Conservation (phyloP, 768 basidiomycete species). For the Xerocomellus chrysenteron region DNA sequence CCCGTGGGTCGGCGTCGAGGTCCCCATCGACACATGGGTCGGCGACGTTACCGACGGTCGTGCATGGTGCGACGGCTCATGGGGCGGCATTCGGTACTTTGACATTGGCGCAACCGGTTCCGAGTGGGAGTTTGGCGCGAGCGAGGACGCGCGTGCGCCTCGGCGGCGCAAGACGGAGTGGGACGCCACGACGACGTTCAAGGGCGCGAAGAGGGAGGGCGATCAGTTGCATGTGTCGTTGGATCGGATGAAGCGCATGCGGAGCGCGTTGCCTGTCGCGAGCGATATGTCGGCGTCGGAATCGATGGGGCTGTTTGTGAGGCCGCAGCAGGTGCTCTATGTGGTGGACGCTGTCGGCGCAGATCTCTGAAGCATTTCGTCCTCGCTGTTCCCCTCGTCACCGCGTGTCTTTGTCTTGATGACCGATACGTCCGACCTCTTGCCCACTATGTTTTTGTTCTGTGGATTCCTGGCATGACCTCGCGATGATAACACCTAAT, state of each 20-base stretch:
- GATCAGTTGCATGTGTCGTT: constrained; percentile 43
- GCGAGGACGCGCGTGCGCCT: constrained; percentile 37
- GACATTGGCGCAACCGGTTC: constrained; percentile 60
- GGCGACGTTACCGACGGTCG: constrained; percentile 55
- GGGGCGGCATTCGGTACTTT: constrained; percentile 82
- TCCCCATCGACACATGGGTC: constrained; percentile 61
- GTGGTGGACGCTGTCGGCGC: constrained; percentile 80
- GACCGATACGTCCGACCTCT: constrained; percentile 6
- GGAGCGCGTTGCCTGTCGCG: constrained; percentile 65
- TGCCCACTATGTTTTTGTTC: background rate
- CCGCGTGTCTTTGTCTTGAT: background rate
- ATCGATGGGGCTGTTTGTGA: constrained; percentile 73
- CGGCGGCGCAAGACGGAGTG: constrained; percentile 25
- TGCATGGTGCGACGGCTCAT: constrained; percentile 85
- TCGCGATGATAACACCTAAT: constrained; percentile 13
- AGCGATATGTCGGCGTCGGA: constrained; percentile 61
- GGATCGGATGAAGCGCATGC: constrained; percentile 54
- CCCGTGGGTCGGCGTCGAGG: constrained; percentile 90
- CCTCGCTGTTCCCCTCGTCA: no score
- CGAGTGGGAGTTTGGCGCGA: constrained; percentile 63
- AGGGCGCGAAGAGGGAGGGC: constrained; percentile 53
- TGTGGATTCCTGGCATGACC: constrained; percentile 10
- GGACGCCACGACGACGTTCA: constrained; percentile 39
- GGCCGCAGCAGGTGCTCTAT: constrained; percentile 84
- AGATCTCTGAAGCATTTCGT: constrained; percentile 44